Evolutionary conservation across 768 basidiomycete genomes (phyloP).

Genomic region (Steccherinum ochraceum): DNA sequence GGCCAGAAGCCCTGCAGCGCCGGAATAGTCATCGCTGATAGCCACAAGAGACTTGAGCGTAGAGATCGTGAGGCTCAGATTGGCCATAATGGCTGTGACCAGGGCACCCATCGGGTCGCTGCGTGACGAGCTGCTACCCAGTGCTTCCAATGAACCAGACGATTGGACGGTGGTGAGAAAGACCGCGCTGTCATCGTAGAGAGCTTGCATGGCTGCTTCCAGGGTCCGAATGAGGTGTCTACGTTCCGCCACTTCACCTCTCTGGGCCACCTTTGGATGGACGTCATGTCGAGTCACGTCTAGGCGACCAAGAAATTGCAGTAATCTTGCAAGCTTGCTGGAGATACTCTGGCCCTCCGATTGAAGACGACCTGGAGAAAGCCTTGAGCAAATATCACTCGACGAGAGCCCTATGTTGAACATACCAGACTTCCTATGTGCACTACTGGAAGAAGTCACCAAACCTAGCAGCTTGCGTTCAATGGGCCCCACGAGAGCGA

Average conservation of each 20-base stretch:
- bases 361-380: not conserved
- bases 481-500: conserved; percentile 21
- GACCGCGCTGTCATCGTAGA: conserved; percentile 65
- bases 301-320: not conserved
- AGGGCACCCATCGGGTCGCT: not conserved
- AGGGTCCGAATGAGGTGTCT: conserved; percentile 60
- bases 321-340: not conserved
- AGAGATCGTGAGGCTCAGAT: not conserved
- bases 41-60: not conserved
- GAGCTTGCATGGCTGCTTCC: conserved; percentile 63
- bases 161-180: conserved; percentile 47
- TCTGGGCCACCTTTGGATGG: no score
- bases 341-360: not conserved
- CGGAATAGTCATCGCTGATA: not conserved
- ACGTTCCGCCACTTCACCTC: conserved; percentile 52
- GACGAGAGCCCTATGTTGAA: not conserved
- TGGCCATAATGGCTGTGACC: not conserved
- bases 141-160: conserved; percentile 25
- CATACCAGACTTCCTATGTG: not conserved
- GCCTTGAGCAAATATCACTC: conserved; percentile 1
- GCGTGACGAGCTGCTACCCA: not conserved
- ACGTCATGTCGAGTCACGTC: conserved; percentile 22
- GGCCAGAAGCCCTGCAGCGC: no score
- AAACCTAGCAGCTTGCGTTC: not conserved
- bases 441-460: not conserved